These are phyloP conservation scores for Colletotrichum sp. DNA, from an alignment of 2,329 filamentous ascomycete genomes.

Conservation along the genomic window DNA sequence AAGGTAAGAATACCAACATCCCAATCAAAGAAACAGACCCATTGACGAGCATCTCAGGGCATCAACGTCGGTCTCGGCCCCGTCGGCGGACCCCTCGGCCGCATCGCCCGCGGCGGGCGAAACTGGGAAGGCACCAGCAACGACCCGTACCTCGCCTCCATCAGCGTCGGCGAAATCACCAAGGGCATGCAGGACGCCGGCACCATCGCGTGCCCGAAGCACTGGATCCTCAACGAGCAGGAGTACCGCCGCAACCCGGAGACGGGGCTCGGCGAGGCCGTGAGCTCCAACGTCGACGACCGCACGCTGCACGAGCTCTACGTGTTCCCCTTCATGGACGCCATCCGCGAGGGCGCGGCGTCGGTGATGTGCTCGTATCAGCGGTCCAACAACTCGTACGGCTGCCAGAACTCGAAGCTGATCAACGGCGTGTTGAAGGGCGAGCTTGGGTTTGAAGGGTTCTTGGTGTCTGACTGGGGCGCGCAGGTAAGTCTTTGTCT, in stretches of 20 bases:
- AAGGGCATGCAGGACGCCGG: constrained; percentile 56
- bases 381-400: constrained; percentile 71
- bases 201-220: constrained; percentile 48
- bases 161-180: constrained; percentile 67
- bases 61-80: constrained; percentile 43
- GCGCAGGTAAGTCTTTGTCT: constrained; percentile 75
- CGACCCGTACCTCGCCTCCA: constrained; percentile 75
- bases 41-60: background rate
- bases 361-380: constrained; percentile 80
- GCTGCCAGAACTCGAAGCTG: constrained; percentile 66
- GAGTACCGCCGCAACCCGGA: constrained; percentile 60
- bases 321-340: constrained; percentile 72
- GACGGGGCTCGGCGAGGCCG: constrained; percentile 46
- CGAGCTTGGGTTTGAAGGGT: constrained; percentile 75
- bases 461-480: constrained; percentile 73
- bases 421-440: constrained; percentile 71
- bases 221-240: constrained; percentile 75
- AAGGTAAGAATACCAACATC: constrained; percentile 59
- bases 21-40: background rate
- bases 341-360: constrained; percentile 68
- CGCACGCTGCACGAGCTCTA: constrained; percentile 72
- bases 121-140: constrained; percentile 86
- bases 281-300: constrained; percentile 66
- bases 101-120: constrained; percentile 74
- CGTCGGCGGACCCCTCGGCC: constrained; percentile 76